phyloP scores from a whole-genome alignment of 2,329 filamentous ascomycete species.

The Clarireedia homoeocarpa region DNA sequence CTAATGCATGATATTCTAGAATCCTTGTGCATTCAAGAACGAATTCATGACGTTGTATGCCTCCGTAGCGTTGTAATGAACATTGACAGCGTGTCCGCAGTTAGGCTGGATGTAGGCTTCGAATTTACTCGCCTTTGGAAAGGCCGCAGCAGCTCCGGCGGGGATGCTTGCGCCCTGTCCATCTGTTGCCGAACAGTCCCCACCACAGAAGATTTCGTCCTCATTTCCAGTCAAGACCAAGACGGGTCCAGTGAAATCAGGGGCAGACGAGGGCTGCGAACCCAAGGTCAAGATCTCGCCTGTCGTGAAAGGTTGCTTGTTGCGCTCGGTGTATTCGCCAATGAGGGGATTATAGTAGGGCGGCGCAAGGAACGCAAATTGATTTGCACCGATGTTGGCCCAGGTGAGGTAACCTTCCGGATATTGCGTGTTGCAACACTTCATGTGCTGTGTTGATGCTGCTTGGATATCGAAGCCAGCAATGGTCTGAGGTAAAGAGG shows the following conservation, averaged over 20 bases:
- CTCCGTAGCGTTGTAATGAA: background rate
- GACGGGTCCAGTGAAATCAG: background rate
- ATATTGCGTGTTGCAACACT: background rate
- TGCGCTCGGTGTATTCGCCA: background rate
- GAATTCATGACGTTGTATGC: slow-evolving; percentile 6
- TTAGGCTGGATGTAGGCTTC: background rate
- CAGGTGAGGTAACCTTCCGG: slow-evolving; percentile 3
- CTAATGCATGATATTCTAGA: background rate
- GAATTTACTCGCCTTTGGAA: background rate
- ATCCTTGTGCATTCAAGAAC: background rate
- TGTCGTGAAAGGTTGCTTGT: background rate
- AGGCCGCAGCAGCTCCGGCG: background rate
- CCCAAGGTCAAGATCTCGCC: background rate
- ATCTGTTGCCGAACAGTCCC: background rate
- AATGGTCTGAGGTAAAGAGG: background rate
- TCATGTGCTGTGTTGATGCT: background rate
- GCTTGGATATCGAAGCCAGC: background rate
- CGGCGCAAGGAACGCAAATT: slow-evolving; percentile 1
- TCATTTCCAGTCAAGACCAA: background rate
- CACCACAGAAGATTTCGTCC: slow-evolving; percentile 3
- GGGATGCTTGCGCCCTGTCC: background rate
- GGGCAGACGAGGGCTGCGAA: background rate
- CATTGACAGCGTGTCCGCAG: slow-evolving; percentile 3
- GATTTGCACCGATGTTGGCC: slow-evolving; percentile 1
- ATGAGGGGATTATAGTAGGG: background rate